Conservation (phyloP, 108 stramenopile genomes). For the Nitzschia sp. region DNA sequence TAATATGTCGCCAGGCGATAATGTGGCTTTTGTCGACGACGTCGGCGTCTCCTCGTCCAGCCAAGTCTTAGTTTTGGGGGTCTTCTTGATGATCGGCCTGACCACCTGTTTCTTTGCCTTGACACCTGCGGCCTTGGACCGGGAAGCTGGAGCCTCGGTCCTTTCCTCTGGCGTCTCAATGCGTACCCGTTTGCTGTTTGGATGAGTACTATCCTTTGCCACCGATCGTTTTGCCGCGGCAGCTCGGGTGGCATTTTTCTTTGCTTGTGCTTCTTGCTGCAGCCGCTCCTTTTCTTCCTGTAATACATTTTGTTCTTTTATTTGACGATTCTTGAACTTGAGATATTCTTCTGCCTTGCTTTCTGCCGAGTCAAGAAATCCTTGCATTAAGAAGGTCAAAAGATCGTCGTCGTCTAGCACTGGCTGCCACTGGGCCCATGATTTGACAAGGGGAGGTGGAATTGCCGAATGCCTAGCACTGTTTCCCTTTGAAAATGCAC, state of each 20-base stretch:
- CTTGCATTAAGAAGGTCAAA: conserved; percentile 3
- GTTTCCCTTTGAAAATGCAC: neutral
- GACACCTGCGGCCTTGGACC: too few relatives aligned
- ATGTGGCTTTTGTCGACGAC: neutral
- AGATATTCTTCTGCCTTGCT: neutral
- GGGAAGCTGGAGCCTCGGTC: neutral
- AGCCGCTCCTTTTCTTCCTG: neutral
- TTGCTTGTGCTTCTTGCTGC: neutral
- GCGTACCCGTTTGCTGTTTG: conserved; percentile 8
- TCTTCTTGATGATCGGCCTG: neutral
- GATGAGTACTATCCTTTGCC: neutral
- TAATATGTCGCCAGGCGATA: neutral
- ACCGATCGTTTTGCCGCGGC: neutral
- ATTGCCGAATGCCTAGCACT: neutral
- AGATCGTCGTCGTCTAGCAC: conserved; percentile 5
- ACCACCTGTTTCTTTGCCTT: neutral
- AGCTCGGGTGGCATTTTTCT: neutral
- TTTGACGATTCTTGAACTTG: neutral
- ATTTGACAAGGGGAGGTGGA: conserved; percentile 18
- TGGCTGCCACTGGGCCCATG: conserved; percentile 26
- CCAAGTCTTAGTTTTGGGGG: neutral
- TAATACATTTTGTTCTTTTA: neutral
- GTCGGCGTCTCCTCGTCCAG: neutral
- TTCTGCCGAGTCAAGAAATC: neutral
- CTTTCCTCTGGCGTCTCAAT: neutral